Percentiles rank a stretch among this genome's conserved stretches.
Evolutionary conservation across 2,329 filamentous ascomycete species (phyloP).

Genomic region (Aspergillus ustus): DNA sequence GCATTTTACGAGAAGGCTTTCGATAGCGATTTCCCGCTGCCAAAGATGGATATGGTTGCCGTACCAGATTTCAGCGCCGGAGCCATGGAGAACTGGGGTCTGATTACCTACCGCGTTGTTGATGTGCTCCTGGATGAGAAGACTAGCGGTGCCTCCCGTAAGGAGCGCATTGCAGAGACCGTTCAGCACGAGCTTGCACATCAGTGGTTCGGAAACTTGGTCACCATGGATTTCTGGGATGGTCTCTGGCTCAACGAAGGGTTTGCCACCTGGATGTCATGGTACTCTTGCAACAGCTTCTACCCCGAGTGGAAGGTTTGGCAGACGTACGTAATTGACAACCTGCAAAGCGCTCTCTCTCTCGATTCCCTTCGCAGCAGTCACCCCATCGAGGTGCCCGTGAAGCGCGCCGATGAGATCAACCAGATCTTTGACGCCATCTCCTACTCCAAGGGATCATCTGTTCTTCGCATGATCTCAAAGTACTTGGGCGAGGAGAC

Average conservation of each 20-base stretch:
- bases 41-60: slow-evolving; percentile 96
- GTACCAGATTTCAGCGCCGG: slow-evolving; percentile 95
- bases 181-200: slow-evolving; percentile 97
- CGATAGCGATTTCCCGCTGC: slow-evolving; percentile 80
- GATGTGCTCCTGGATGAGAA: slow-evolving; percentile 91
- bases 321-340: slow-evolving; percentile 93
- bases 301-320: slow-evolving; percentile 99
- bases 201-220: slow-evolving; percentile 97
- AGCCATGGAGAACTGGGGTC: slow-evolving; percentile 98
- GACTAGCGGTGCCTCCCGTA: slow-evolving; percentile 82
- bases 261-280: slow-evolving; percentile 90
- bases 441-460: slow-evolving; percentile 95
- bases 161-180: slow-evolving; percentile 91
- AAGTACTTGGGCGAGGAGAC: slow-evolving; percentile 90
- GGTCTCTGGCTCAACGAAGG: slow-evolving; percentile 95
- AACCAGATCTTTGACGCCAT: slow-evolving; percentile 99
- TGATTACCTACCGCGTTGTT: slow-evolving; percentile 92
- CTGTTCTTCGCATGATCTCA: slow-evolving; percentile 95
- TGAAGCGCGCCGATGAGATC: slow-evolving; percentile 93
- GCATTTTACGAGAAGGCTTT: slow-evolving; percentile 97
- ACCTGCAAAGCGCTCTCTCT: slow-evolving; percentile 82
- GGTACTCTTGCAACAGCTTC: slow-evolving; percentile 93
- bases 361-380: slow-evolving; percentile 92
- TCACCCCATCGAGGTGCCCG: slow-evolving; percentile 94
- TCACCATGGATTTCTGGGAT: slow-evolving; percentile 99